These are phyloP conservation scores for Heritiera littoralis DNA, from an alignment of 345 rosid genomes.

Conservation along the genomic window DNA sequence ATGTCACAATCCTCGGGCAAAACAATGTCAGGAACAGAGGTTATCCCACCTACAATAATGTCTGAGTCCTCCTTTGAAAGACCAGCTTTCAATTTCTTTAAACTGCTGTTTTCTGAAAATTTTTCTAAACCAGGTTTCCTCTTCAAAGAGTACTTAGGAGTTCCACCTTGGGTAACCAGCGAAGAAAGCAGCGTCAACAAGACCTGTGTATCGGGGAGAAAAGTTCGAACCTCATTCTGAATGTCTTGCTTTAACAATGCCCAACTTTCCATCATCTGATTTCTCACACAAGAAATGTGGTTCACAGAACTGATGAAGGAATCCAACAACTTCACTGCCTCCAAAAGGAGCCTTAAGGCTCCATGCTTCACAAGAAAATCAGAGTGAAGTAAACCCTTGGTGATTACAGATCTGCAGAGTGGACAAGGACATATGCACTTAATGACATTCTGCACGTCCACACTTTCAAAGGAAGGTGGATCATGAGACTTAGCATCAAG, in stretches of 20 bases:
- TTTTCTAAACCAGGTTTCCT: constrained; percentile 46
- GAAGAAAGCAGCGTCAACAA: constrained; percentile 62
- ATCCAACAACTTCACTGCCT: constrained; percentile 70
- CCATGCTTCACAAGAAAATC: constrained; percentile 82
- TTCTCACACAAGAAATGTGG: constrained; percentile 28
- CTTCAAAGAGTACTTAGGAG: constrained; percentile 39
- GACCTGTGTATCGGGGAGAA: constrained; percentile 85
- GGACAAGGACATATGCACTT: constrained; percentile 73
- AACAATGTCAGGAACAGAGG: constrained; percentile 36
- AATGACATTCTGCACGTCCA: constrained; percentile 58
- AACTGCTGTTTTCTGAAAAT: constrained; percentile 25
- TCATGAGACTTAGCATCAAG: constrained; percentile 42
- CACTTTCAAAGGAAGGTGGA: constrained; percentile 43
- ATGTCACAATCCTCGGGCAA: constrained; percentile 36
- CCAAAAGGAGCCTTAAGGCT: constrained; percentile 77
- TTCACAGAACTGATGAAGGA: constrained; percentile 52
- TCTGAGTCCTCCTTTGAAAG: constrained; percentile 46
- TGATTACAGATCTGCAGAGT: constrained; percentile 69
- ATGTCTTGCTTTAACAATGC: constrained; percentile 56
- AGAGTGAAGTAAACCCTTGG: constrained; percentile 84
- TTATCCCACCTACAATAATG: constrained; percentile 62
- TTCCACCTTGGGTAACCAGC: constrained; percentile 37
- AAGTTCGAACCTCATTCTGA: constrained; percentile 62
- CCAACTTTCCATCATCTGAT: constrained; percentile 40
- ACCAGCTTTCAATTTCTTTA: constrained; percentile 50